phyloP scores from a whole-genome alignment of 1,284 basidiomycete species.

The Boletus semigastroideus region DNA sequence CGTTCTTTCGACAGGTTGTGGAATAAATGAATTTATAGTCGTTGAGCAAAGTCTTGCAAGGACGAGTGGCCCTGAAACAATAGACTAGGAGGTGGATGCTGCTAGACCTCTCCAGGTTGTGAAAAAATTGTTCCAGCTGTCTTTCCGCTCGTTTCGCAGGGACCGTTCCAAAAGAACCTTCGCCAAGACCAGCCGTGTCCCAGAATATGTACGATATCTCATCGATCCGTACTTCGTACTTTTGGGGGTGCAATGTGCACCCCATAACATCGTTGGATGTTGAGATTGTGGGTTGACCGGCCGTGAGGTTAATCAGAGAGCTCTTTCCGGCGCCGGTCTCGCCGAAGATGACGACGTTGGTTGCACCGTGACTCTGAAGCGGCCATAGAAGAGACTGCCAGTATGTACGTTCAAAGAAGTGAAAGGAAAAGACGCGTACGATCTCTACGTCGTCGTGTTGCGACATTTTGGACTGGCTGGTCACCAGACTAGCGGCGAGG shows the following conservation, averaged over 20 bases:
- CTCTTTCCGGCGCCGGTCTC: slow-evolving; percentile 32
- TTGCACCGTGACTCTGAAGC: background rate
- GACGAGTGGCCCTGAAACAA: slow-evolving; percentile 27
- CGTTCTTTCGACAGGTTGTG: slow-evolving; percentile 31
- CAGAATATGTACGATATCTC: slow-evolving; percentile 25
- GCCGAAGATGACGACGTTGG: slow-evolving; percentile 31
- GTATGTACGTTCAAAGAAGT: too few relatives aligned
- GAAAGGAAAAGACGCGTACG: too few relatives aligned
- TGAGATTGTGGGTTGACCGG: slow-evolving; percentile 32
- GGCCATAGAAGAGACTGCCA: too few relatives aligned
- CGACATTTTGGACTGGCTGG: too few relatives aligned
- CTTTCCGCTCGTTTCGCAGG: slow-evolving; percentile 30
- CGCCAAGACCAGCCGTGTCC: slow-evolving; percentile 34
- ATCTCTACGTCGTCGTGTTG: too few relatives aligned
- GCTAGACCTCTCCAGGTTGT: slow-evolving; percentile 22
- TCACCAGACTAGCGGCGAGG: too few relatives aligned
- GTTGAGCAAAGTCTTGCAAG: slow-evolving; percentile 22
- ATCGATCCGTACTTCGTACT: slow-evolving; percentile 29
- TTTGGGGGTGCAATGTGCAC: slow-evolving; percentile 32
- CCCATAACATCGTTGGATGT: slow-evolving; percentile 28
- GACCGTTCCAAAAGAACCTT: slow-evolving; percentile 28
- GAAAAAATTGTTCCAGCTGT: slow-evolving; percentile 27
- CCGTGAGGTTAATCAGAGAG: slow-evolving; percentile 32
- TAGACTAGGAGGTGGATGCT: too few relatives aligned
- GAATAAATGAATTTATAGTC: slow-evolving; percentile 38